phyloP scores from a whole-genome alignment of 345 rosid genomes.

The Syzygium aromaticum region DNA sequence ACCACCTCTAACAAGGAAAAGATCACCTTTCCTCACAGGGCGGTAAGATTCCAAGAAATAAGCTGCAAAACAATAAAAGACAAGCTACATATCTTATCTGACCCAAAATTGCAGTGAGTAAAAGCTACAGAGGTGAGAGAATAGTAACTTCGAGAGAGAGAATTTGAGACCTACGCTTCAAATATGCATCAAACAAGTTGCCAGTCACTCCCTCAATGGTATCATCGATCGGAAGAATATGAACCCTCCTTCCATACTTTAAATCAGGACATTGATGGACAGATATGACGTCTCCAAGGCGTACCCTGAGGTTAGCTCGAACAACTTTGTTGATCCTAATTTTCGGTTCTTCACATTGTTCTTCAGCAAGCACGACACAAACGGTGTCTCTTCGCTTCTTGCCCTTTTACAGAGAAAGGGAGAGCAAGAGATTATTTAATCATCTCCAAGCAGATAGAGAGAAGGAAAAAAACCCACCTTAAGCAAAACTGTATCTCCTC shows the following conservation, averaged over 20 bases:
- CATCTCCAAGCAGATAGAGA: not conserved
- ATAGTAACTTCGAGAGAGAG: not conserved
- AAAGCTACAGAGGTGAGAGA: not conserved
- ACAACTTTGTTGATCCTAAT: conserved; percentile 86
- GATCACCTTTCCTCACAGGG: conserved; percentile 93
- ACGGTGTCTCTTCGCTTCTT: conserved; percentile 76
- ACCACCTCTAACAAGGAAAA: conserved; percentile 91
- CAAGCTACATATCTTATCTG: not conserved
- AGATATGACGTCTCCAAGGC: conserved; percentile 79
- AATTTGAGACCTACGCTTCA: conserved; percentile 54
- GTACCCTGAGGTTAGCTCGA: conserved; percentile 75
- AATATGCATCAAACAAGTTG: conserved; percentile 79
- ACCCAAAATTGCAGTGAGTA: not conserved
- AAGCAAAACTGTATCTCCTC: conserved; percentile 83
- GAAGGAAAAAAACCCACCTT: conserved; percentile 40
- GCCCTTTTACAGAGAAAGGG: conserved; percentile 27
- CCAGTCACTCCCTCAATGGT: conserved; percentile 90
- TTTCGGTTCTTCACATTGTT: conserved; percentile 70
- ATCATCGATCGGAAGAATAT: conserved; percentile 84
- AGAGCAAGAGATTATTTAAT: not conserved
- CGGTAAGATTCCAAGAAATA: conserved; percentile 88
- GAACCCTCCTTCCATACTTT: conserved; percentile 83
- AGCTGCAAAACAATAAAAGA: conserved; percentile 31
- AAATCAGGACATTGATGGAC: conserved; percentile 89
- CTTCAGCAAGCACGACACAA: conserved; percentile 82